Percentiles rank a stretch among this genome's conserved stretches.
Evolutionary conservation across 2,329 filamentous ascomycete species (phyloP).

Genomic region (Clonostachys solani): DNA sequence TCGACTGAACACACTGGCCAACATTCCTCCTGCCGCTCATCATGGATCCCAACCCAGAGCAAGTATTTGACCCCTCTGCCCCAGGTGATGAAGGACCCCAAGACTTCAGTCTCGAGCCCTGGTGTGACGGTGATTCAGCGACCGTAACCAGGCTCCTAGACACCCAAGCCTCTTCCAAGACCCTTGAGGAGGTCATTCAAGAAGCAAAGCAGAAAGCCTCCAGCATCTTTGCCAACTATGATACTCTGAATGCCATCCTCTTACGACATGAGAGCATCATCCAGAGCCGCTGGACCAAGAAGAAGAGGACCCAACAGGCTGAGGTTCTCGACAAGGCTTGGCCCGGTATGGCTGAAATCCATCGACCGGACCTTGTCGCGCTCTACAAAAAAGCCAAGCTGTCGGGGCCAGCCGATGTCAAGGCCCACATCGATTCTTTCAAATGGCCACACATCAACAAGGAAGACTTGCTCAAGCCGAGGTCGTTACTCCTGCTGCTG

Average conservation of each 20-base stretch:
- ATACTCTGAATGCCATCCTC: slow-evolving; percentile 32
- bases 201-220: not conserved
- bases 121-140: not conserved
- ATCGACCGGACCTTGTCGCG: slow-evolving; percentile 47
- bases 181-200: not conserved
- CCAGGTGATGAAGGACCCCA: too few relatives aligned
- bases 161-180: not conserved
- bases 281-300: slow-evolving; percentile 50
- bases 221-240: slow-evolving; percentile 26
- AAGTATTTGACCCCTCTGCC: too few relatives aligned
- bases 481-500: slow-evolving; percentile 42
- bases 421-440: slow-evolving; percentile 20
- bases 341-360: slow-evolving; percentile 41
- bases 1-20: too few relatives aligned
- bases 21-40: too few relatives aligned
- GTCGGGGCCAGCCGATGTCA: slow-evolving; percentile 8
- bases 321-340: slow-evolving; percentile 40
- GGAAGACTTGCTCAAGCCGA: slow-evolving; percentile 44
- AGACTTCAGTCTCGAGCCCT: too few relatives aligned
- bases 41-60: too few relatives aligned
- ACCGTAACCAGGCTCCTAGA: not conserved
- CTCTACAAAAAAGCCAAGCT: slow-evolving; percentile 14
- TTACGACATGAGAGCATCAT: slow-evolving; percentile 45
- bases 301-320: slow-evolving; percentile 37
- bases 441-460: slow-evolving; percentile 54